These are phyloP conservation scores for Kazachstania kunashirensis DNA, from an alignment of 805 yeast genomes.

Conservation along the genomic window DNA sequence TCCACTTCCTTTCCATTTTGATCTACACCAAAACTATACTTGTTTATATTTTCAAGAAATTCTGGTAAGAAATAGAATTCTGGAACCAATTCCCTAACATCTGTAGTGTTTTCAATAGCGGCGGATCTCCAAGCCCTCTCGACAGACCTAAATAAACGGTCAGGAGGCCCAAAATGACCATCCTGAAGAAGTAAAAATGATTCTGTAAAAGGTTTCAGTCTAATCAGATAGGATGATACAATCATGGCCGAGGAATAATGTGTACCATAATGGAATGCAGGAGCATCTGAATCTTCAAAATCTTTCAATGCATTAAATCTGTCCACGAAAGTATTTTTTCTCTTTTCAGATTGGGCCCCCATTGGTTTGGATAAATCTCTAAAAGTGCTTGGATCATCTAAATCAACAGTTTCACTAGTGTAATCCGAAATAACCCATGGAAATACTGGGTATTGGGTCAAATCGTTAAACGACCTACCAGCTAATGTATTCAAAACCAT, in stretches of 20 bases:
- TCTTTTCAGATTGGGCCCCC: slow-evolving; percentile 68
- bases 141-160: slow-evolving; percentile 64
- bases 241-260: slow-evolving; percentile 93
- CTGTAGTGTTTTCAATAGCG: slow-evolving; percentile 70
- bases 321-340: slow-evolving; percentile 58
- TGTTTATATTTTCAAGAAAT: slow-evolving; percentile 54
- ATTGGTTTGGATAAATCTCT: slow-evolving; percentile 79
- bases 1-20: slow-evolving; percentile 50
- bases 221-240: slow-evolving; percentile 67
- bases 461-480: slow-evolving; percentile 80
- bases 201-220: slow-evolving; percentile 73
- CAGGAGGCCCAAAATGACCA: slow-evolving; percentile 84
- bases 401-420: slow-evolving; percentile 57
- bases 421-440: slow-evolving; percentile 90
- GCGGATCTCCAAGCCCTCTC: slow-evolving; percentile 78
- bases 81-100: slow-evolving; percentile 79
- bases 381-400: slow-evolving; percentile 49
- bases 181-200: slow-evolving; percentile 75
- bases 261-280: slow-evolving; percentile 87
- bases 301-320: slow-evolving; percentile 62
- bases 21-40: slow-evolving; percentile 57
- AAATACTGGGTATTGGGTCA: slow-evolving; percentile 84
- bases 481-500: slow-evolving; percentile 76
- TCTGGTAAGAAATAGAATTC: slow-evolving; percentile 81
- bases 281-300: slow-evolving; percentile 47